Conservation (phyloP, 1,139 yeast genomes). For the Kodamaea derodonti region DNA sequence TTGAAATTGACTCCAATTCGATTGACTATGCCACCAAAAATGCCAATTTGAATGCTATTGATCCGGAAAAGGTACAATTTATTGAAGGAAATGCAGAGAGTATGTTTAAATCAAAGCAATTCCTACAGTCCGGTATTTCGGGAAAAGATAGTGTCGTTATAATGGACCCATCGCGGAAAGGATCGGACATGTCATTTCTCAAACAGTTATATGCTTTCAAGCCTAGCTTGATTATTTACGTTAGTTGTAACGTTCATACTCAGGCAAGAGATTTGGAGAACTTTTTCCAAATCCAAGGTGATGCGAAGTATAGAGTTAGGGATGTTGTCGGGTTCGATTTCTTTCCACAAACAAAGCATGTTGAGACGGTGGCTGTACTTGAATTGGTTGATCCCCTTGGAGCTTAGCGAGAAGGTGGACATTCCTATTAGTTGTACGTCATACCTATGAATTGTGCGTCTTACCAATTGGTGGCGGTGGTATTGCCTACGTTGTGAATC, state of each 20-base stretch:
- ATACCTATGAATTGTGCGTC: no score
- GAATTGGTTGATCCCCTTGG: slow-evolving; percentile 18
- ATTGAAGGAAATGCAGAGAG: slow-evolving; percentile 37
- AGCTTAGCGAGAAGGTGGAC: no score
- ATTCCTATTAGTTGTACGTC: no score
- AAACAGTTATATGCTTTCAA: slow-evolving; percentile 32
- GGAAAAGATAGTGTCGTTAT: slow-evolving; percentile 38
- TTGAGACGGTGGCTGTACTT: slow-evolving; percentile 40
- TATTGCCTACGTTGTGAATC: no score
- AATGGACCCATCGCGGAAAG: slow-evolving; percentile 47
- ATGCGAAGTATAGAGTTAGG: slow-evolving; percentile 23
- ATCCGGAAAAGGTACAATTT: slow-evolving; percentile 26
- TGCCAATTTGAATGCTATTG: slow-evolving; percentile 36
- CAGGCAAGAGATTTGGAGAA: slow-evolving; percentile 42
- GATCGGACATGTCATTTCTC: slow-evolving; percentile 33
- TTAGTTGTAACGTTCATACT: slow-evolving; percentile 46
- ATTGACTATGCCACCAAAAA: slow-evolving; percentile 38
- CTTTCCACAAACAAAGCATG: slow-evolving; percentile 48
- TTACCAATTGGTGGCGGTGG: no score
- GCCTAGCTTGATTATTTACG: slow-evolving; percentile 37
- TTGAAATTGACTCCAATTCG: slow-evolving; percentile 34
- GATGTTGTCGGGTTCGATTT: slow-evolving; percentile 43
- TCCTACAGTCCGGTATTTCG: slow-evolving; percentile 19
- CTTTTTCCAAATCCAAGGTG: slow-evolving; percentile 16
- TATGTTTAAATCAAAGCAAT: slow-evolving; percentile 27